Base-by-base conservation (phyloP, 2,329 filamentous ascomycete species). In the Talaromyces marneffei region DNA sequence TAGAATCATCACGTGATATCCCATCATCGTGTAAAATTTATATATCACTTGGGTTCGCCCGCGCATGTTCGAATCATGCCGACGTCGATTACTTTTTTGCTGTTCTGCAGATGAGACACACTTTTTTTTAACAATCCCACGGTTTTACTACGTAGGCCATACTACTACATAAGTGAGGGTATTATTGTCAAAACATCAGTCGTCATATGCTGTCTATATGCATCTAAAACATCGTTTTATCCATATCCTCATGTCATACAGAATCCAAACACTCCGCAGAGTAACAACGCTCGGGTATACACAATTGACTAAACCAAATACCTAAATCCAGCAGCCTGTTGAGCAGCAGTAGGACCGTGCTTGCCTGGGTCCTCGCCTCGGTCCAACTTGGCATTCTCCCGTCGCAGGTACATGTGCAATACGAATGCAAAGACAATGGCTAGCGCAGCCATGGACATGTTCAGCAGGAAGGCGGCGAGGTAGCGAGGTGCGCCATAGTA, bases 401-500 rank as follows among this genome's bases (percentile, higher is more conserved):
- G 61, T n/a, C 63, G 62, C 23, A 70, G 63, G 44, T 67, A 66
- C 4, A 69, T 42, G 9, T 64, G 63, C 6, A 66, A 67, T 7
- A 46, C 20, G 23, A 64, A 64, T 1, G 68, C 67, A 44, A 68
- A 57, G 2, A 61, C 48, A 53, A 70, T 68, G 8, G 67, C 65
- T 23, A 67, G 53, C 8, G 48, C 64, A 5, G 66, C 64, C 23
- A 64, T 63, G 8, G 62, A 62, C 23, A 69, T 65, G 31, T 69
- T 68, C 16, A 70, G 60, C 33, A 66, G 40, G 27, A 70, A 69
- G 1, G 68, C 68, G 8, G 65, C 60, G 8, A 69, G 59, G 48
- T 67, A 69, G 9, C 66, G 66, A 20, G 68, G 68, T 9, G 65
- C 59, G 16, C 63, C 64, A 23, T 59, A 64, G 60, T 70, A 70